phyloP scores from a whole-genome alignment of 805 yeast genomes.

The Saccharomyces paradoxus region DNA sequence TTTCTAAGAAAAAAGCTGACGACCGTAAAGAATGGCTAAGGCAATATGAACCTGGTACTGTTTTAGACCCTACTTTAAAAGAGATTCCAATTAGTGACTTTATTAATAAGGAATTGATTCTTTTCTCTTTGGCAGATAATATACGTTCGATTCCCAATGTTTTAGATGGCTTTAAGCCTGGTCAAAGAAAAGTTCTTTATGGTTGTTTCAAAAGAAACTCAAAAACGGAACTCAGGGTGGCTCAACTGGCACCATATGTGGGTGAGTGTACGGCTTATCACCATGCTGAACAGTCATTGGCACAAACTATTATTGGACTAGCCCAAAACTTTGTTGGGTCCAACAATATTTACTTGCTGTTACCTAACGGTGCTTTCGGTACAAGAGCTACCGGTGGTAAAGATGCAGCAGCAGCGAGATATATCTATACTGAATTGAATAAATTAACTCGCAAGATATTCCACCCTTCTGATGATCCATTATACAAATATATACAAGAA shows the following conservation, averaged over 20 bases:
- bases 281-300: constrained; percentile 85
- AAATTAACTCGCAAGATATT: constrained; percentile 70
- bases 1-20: constrained; percentile 90
- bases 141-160: constrained; percentile 91
- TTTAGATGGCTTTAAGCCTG: constrained; percentile 93
- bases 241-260: constrained; percentile 83
- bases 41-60: constrained; percentile 85
- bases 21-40: constrained; percentile 96
- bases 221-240: constrained; percentile 73
- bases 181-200: constrained; percentile 87
- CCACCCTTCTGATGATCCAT: constrained; percentile 69
- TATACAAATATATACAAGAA: constrained; percentile 75
- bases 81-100: constrained; percentile 88
- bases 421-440: constrained; percentile 79
- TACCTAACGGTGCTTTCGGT: constrained; percentile 95
- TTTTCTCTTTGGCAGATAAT: constrained; percentile 95
- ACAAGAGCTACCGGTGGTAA: constrained; percentile 95
- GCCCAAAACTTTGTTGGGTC: constrained; percentile 95
- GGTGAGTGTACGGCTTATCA: constrained; percentile 88
- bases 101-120: constrained; percentile 87
- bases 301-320: constrained; percentile 83
- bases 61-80: constrained; percentile 64
- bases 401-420: constrained; percentile 97
- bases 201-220: constrained; percentile 79
- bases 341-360: constrained; percentile 73